Conservation (phyloP, 140 eudicot genomes). For the Stevia rebaudiana region DNA sequence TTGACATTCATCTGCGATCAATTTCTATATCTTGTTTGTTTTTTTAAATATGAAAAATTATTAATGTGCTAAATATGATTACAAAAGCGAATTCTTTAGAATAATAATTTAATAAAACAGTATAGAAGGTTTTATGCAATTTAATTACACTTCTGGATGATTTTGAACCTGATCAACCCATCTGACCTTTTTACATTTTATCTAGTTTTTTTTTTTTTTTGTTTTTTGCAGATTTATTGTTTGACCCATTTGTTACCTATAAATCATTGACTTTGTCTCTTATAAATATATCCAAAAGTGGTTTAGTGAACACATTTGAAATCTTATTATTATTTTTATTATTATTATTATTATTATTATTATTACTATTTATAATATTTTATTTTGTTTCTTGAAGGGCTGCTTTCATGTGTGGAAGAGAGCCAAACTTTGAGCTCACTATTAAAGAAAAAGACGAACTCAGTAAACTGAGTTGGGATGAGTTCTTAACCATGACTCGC, state of each 20-base stretch:
- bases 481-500: constrained; percentile 66
- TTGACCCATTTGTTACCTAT: neutral
- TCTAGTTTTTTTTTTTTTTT: neutral
- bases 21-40: neutral
- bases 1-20: neutral
- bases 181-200: neutral
- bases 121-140: neutral
- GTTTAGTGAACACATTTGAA: too few relatives aligned
- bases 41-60: neutral
- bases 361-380: neutral
- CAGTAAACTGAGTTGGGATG: constrained; percentile 78
- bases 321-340: neutral
- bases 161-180: neutral
- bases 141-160: neutral
- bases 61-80: neutral
- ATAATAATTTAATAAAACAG: neutral
- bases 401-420: constrained; percentile 95
- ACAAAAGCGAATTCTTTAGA: neutral
- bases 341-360: too few relatives aligned
- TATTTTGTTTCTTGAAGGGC: constrained; percentile 47
- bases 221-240: neutral
- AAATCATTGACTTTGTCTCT: neutral
- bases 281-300: neutral
- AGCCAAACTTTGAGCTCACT: constrained; percentile 79
- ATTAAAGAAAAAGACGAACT: constrained; percentile 68